These are phyloP conservation scores for Skeletonema costatum DNA, from an alignment of 108 stramenopile genomes.

Conservation along the genomic window DNA sequence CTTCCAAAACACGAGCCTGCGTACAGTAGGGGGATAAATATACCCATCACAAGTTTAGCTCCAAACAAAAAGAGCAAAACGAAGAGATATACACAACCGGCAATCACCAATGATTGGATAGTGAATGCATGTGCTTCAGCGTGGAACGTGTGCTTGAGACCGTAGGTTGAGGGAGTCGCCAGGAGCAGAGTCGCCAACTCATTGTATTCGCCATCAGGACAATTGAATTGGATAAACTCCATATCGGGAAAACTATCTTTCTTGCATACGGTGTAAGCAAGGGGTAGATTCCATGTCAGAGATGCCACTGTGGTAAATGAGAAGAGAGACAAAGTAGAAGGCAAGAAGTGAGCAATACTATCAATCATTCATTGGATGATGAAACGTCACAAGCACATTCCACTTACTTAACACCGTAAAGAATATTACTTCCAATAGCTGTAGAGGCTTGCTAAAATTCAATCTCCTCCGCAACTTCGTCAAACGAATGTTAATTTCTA, in stretches of 20 bases:
- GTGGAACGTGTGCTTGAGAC: constrained; percentile 34
- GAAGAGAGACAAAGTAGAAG: constrained; percentile 15
- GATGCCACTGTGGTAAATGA: constrained; percentile 24
- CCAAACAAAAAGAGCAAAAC: constrained; percentile 47
- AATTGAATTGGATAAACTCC: constrained; percentile 35
- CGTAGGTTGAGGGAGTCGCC: neutral
- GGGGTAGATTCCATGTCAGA: constrained; percentile 31
- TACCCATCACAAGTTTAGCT: constrained; percentile 66
- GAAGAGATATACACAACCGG: constrained; percentile 7
- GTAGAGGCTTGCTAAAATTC: constrained; percentile 37
- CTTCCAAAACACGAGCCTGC: constrained; percentile 63
- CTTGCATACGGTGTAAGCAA: constrained; percentile 37
- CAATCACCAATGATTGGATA: constrained; percentile 47
- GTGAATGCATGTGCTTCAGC: constrained; percentile 54
- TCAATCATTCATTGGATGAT: neutral
- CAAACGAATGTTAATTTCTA: constrained; percentile 45
- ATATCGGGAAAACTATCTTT: constrained; percentile 10
- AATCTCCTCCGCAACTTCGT: constrained; percentile 54
- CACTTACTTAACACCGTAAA: constrained; percentile 25
- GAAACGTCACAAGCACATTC: neutral
- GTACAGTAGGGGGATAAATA: constrained; percentile 70
- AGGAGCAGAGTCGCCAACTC: constrained; percentile 76
- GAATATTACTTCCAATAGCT: constrained; percentile 50
- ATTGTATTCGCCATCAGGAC: constrained; percentile 68
- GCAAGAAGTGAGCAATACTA: too few species aligned